Conservation (phyloP, 2,329 filamentous ascomycete species). For the Aspergillus ochraceoroseus region DNA sequence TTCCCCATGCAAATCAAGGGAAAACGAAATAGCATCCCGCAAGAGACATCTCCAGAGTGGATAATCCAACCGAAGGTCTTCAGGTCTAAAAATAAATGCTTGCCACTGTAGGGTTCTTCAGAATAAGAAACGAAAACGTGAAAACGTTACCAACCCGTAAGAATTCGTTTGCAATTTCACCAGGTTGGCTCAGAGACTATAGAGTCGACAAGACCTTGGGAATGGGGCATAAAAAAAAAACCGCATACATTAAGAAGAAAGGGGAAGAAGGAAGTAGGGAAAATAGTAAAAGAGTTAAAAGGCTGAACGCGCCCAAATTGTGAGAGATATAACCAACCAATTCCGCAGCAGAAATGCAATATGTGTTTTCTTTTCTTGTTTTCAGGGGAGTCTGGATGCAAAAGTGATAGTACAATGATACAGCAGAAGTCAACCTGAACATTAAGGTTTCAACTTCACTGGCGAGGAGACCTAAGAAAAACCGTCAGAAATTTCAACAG, state of each 20-base stretch:
- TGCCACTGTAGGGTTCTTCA: slow-evolving; percentile 23
- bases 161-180: slow-evolving; percentile 32
- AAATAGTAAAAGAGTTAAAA: slow-evolving; percentile 18
- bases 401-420: slow-evolving; percentile 40
- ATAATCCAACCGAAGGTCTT: slow-evolving; percentile 9
- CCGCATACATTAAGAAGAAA: slow-evolving; percentile 31
- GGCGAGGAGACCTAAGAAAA: slow-evolving; percentile 37
- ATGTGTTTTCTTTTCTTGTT: slow-evolving; percentile 35
- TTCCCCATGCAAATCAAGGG: slow-evolving; percentile 27
- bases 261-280: slow-evolving; percentile 1
- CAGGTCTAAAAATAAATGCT: slow-evolving; percentile 24
- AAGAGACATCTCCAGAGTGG: slow-evolving; percentile 8
- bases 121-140: slow-evolving; percentile 16
- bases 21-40: slow-evolving; percentile 12
- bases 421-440: slow-evolving; percentile 23
- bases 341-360: slow-evolving; percentile 34
- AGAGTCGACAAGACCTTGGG: slow-evolving; percentile 18
- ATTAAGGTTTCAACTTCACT: slow-evolving; percentile 32
- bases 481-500: slow-evolving; percentile 12
- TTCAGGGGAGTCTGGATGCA: slow-evolving; percentile 17
- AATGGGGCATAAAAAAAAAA: slow-evolving; percentile 24
- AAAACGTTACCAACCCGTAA: slow-evolving; percentile 24
- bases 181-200: slow-evolving; percentile 24
- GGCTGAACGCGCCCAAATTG: slow-evolving; percentile 30
- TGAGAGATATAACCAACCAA: slow-evolving; percentile 39